These are phyloP conservation scores for Pseudopithomyces maydicus DNA, from an alignment of 2,329 filamentous ascomycete species.

Conservation along the genomic window DNA sequence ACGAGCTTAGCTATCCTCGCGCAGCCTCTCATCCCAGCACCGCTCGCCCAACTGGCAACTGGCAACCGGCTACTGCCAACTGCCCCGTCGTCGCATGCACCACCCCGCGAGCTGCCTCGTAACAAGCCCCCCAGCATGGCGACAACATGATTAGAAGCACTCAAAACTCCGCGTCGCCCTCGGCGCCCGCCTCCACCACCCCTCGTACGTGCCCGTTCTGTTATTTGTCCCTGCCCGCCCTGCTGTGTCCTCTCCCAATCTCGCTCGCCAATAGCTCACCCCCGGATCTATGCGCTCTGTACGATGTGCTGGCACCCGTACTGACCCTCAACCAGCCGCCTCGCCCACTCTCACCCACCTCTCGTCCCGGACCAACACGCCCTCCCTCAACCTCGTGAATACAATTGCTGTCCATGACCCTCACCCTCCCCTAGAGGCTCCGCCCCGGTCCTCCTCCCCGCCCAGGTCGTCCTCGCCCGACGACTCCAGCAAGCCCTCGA, in stretches of 20 bases:
- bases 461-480: slow-evolving; percentile 51
- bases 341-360: slow-evolving; percentile 58
- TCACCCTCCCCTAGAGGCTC: slow-evolving; percentile 56
- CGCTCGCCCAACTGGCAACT: slow-evolving; percentile 5
- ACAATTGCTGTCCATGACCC: slow-evolving; percentile 56
- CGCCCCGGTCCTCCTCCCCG: slow-evolving; percentile 62
- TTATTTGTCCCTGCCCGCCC: slow-evolving; percentile 10
- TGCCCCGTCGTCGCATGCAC: slow-evolving; percentile 19
- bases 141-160: slow-evolving; percentile 43
- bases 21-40: neutral
- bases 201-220: slow-evolving; percentile 59
- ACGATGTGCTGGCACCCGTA: slow-evolving; percentile 37
- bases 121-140: slow-evolving; percentile 21
- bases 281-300: slow-evolving; percentile 43
- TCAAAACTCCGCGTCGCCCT: slow-evolving; percentile 57
- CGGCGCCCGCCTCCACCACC: slow-evolving; percentile 61
- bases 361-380: slow-evolving; percentile 61
- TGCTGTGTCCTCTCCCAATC: slow-evolving; percentile 1
- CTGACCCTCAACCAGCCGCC: slow-evolving; percentile 49
- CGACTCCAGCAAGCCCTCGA: slow-evolving; percentile 27
- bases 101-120: slow-evolving; percentile 4
- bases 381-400: slow-evolving; percentile 45
- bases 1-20: neutral
- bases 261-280: slow-evolving; percentile 30
- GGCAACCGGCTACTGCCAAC: too few relatives aligned